phyloP scores from a whole-genome alignment of 129 eudicot genomes.

The Ambrosia artemisiifolia region DNA sequence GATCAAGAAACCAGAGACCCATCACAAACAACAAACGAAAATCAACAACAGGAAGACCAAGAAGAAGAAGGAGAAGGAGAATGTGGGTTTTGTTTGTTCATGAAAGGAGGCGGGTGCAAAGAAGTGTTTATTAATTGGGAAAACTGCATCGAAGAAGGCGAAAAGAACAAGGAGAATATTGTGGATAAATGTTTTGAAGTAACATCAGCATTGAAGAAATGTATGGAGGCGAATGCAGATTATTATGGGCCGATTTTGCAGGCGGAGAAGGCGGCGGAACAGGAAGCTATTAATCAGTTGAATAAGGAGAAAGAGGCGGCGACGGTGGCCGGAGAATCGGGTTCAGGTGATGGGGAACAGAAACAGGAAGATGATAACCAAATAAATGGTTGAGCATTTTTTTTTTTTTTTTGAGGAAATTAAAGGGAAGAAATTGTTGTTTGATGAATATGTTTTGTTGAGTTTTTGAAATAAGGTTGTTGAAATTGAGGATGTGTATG shows the following conservation, averaged over 20 bases:
- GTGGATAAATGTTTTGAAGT: conserved; percentile 40
- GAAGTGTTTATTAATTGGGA: conserved; percentile 48
- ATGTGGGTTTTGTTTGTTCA: conserved; percentile 58
- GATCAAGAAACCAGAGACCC: conserved; percentile 2
- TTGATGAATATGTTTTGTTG: not conserved
- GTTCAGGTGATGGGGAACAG: no score
- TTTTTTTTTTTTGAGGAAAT: conserved; percentile 16
- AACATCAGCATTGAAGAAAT: conserved; percentile 34
- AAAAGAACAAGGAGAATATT: conserved; percentile 54
- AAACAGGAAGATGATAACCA: conserved; percentile 13
- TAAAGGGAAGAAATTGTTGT: not conserved
- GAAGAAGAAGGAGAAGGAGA: conserved; percentile 41
- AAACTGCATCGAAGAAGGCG: conserved; percentile 69
- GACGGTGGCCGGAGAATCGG: not conserved
- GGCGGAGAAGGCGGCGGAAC: conserved; percentile 29
- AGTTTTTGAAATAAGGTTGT: not conserved
- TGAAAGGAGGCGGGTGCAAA: conserved; percentile 69
- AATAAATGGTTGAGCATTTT: not conserved
- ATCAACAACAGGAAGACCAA: not conserved
- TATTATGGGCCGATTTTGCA: conserved; percentile 26
- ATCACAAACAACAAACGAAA: not conserved
- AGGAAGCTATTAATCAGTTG: conserved; percentile 24
- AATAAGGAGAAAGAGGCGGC: conserved; percentile 28
- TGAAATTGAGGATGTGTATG: not conserved
- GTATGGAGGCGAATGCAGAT: conserved; percentile 36